phyloP scores from a whole-genome alignment of 1,284 basidiomycete genomes.

The Bjerkandera adusta region DNA sequence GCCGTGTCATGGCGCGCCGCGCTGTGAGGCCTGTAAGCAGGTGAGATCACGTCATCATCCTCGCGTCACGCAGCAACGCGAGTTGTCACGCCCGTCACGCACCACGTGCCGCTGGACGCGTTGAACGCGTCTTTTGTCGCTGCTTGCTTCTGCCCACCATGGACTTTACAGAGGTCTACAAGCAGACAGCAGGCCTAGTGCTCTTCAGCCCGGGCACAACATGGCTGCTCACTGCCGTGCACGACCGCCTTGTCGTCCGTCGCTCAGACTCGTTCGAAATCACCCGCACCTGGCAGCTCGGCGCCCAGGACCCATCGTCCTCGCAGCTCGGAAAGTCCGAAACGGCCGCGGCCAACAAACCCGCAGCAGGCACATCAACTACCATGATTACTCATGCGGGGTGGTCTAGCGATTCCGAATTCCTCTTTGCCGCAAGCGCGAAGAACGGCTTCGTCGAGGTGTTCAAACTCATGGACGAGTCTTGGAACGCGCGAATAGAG shows the following conservation, averaged over 20 bases:
- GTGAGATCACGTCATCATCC: no score
- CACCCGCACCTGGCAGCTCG: conserved; percentile 66
- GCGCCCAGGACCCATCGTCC: conserved; percentile 44
- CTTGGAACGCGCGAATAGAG: conserved; percentile 70
- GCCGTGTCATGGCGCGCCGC: no score
- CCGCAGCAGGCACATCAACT: conserved; percentile 2
- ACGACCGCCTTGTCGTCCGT: conserved; percentile 71
- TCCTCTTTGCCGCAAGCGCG: conserved; percentile 72
- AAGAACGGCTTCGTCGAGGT: conserved; percentile 66
- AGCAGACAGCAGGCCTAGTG: conserved; percentile 64
- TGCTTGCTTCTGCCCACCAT: no score
- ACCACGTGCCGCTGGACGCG: no score
- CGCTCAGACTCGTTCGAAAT: conserved; percentile 77
- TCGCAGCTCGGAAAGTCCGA: conserved; percentile 30
- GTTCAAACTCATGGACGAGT: conserved; percentile 70
- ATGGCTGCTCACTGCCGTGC: conserved; percentile 70
- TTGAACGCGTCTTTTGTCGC: no score
- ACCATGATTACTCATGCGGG: conserved; percentile 62
- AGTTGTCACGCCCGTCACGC: no score
- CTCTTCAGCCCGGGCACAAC: conserved; percentile 72
- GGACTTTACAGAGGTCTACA: conserved; percentile 81
- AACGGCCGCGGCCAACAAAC: conserved; percentile 13
- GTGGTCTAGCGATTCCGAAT: conserved; percentile 85
- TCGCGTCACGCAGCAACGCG: no score
- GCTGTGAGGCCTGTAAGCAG: no score